Base-by-base conservation (phyloP, 495 filamentous ascomycete genomes). In the Lepraria neglecta region DNA sequence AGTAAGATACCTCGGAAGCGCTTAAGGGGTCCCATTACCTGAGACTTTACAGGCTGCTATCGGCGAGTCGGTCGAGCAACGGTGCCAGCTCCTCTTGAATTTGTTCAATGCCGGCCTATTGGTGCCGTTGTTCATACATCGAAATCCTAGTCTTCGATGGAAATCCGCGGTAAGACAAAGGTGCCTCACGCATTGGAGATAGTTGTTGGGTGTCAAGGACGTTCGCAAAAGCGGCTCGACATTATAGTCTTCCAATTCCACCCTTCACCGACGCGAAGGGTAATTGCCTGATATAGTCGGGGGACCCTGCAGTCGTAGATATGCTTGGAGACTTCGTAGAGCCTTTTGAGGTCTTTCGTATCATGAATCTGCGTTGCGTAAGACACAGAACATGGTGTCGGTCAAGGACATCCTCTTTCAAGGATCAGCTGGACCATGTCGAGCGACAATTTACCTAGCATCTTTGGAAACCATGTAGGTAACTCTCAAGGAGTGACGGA, bases 341-440 rank as follows among this genome's bases (percentile, higher is more conserved):
- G 44, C 44, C 10, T 50, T 52, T 52, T 52, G 28, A 52, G 27
- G 28, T 52, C 50, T 52, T 31, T 52, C 27, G 27, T 52, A 52
- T 52, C 28, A 52, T 33, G 1, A 52, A 9, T 52, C 50, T 52
- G 28, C 50, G 14, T 52, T 33, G 11, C 14, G 11, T 52, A 52
- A 52, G 28, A 33, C 50, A 4, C 3, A 52, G 50, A 52, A 52
- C 50, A 31, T 52, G 6, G 30, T 17, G 28, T 52, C 28, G 28
- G 30, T 52, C 14, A 52, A 52, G 50, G 50, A 33, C 14, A 33
- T 52, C 30, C 27, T n/a, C 50, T 12, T 52, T 52, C 50, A 31
- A 52, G 14, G 28, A 52, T 52, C 14, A 33, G 50, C 50, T 52
- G 14, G 14, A 52, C 28, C 30, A 33, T 52, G 27, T 52, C 3